Evolutionary conservation across 2,329 filamentous ascomycete genomes (phyloP), one percentile per base, ranked within the genome.

Genomic region (Chrysoporthe puriensis): DNA sequence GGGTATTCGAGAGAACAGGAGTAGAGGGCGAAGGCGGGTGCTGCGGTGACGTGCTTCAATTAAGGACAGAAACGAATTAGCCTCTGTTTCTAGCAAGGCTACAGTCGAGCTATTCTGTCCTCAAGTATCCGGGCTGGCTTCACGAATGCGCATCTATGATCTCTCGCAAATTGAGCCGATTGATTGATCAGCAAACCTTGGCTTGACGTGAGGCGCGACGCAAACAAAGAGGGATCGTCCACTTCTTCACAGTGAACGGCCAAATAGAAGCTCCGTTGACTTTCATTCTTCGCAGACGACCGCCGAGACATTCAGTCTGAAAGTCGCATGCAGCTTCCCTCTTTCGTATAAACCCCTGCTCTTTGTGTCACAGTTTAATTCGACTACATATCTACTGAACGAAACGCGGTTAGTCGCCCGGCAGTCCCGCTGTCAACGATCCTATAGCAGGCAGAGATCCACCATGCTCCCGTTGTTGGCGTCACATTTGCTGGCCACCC

Each of bases 321-420:
- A 54, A 34, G 26, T 54, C 50, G 50, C 50, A 54, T 54, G 50
- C 21, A 54, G 50, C 14, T 54, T 32, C 50, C 50, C 50, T 54
- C 50, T 54, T 54, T 54, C 50, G 50, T 54, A 54, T 54, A 54
- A 54, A 21, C 50, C 50, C 26, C 50, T 54, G 50, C 11, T 54
- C 13, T 54, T 54, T 34, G 26, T 34, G 26, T 21, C 5, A 26
- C 48, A 32, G 26, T 9, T 32, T 32, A 32, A 52, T 52, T 52
- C 26, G 48, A 32, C 48, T 11, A 32, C 50, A 54, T n/a, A 34
- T 54, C 50, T 34, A 52, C 21, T 52, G 48, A 54, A 54, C 50
- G 50, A 54, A 34, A 54, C 21, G 32, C 4, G 50, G 50, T 54
- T 54, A 54, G 50, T 32, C 50, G 11, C 50, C 32, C 26, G 4